These are phyloP conservation scores for Fusarium globosum DNA, from an alignment of 2,329 filamentous ascomycete species.

Conservation along the genomic window DNA sequence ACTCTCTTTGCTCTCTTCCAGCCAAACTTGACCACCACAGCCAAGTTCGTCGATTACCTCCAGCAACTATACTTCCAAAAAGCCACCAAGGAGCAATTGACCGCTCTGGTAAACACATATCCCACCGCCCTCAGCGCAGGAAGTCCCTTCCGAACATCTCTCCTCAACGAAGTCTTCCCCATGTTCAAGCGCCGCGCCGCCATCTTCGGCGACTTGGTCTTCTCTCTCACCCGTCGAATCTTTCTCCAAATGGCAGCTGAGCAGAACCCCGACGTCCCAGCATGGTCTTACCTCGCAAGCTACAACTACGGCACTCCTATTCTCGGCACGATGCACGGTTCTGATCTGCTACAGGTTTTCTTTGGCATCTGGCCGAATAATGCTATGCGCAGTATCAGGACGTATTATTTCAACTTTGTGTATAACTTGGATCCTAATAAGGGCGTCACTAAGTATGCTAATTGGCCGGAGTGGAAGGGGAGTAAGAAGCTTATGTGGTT, in stretches of 20 bases:
- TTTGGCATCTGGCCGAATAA: slow-evolving; percentile 72
- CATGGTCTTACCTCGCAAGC: slow-evolving; percentile 80
- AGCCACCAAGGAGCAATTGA: slow-evolving; percentile 63
- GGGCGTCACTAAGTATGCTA: slow-evolving; percentile 53
- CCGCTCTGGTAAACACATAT: slow-evolving; percentile 71
- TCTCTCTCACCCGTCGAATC: slow-evolving; percentile 75
- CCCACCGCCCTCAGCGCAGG: slow-evolving; percentile 65
- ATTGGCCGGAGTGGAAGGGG: slow-evolving; percentile 57
- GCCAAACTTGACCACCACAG: slow-evolving; percentile 71
- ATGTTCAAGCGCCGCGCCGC: slow-evolving; percentile 82
- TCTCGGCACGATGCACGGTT: slow-evolving; percentile 80
- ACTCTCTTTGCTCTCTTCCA: slow-evolving; percentile 80
- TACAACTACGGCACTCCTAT: slow-evolving; percentile 78
- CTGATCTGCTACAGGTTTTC: slow-evolving; percentile 76
- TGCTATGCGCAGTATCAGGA: slow-evolving; percentile 68
- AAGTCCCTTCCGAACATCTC: slow-evolving; percentile 76
- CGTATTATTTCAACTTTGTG: slow-evolving; percentile 79
- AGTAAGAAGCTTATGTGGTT: slow-evolving; percentile 64
- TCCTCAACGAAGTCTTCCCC: slow-evolving; percentile 78
- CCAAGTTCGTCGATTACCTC: slow-evolving; percentile 71
- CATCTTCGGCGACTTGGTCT: slow-evolving; percentile 79
- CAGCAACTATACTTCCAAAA: slow-evolving; percentile 67
- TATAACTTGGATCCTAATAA: slow-evolving; percentile 77
- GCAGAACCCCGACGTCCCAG: slow-evolving; percentile 67
- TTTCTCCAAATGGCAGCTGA: slow-evolving; percentile 64